Evolutionary conservation across 306 rosid genomes (phyloP).

Genomic region (Casuarina glauca): DNA sequence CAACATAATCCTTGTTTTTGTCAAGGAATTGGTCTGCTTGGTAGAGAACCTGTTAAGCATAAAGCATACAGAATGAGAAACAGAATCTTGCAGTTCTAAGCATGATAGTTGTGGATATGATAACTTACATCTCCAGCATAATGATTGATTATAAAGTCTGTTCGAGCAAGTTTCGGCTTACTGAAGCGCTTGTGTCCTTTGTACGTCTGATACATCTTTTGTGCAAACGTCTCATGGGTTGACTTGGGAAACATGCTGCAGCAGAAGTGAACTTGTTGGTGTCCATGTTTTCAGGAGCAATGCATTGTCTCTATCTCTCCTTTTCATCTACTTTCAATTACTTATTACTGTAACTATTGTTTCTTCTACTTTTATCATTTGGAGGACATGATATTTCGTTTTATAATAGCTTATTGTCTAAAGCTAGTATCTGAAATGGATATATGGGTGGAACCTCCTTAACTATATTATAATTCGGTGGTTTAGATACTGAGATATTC

Average conservation of each 20-base stretch:
- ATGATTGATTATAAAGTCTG: slow-evolving; percentile 77
- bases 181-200: slow-evolving; percentile 80
- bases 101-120: slow-evolving; percentile 6
- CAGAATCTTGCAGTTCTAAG: slow-evolving; percentile 7
- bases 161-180: slow-evolving; percentile 87
- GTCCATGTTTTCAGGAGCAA: not conserved
- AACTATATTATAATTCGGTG: not conserved
- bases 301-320: not conserved
- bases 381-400: not conserved
- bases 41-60: slow-evolving; percentile 63
- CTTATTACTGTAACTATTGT: not conserved
- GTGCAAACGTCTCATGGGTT: slow-evolving; percentile 90
- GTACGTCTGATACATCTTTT: slow-evolving; percentile 87
- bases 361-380: not conserved
- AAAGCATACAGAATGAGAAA: slow-evolving; percentile 17
- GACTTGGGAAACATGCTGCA: slow-evolving; percentile 91
- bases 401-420: not conserved
- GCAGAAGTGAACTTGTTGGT: slow-evolving; percentile 21
- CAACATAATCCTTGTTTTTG: slow-evolving; percentile 86
- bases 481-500: slow-evolving; percentile 13
- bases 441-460: not conserved
- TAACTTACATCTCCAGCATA: slow-evolving; percentile 85
- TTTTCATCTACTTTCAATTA: not conserved
- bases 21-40: slow-evolving; percentile 85
- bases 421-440: not conserved